These are phyloP conservation scores for Aurantiochytrium sp. DNA, from an alignment of 108 stramenopile species.

Conservation along the genomic window DNA sequence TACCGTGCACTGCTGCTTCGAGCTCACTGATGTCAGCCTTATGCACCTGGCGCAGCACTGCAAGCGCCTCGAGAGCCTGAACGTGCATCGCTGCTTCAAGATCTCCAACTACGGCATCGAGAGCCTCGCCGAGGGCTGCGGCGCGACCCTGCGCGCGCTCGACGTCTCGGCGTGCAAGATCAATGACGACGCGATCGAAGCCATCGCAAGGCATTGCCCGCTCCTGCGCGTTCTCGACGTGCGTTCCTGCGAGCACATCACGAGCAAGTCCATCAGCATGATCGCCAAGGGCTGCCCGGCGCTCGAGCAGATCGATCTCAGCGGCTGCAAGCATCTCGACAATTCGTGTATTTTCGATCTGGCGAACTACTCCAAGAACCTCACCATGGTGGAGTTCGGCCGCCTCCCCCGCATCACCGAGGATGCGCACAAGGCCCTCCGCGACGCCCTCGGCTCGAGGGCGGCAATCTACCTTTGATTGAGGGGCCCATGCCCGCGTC, in stretches of 20 bases:
- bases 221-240: background rate
- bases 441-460: background rate
- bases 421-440: background rate
- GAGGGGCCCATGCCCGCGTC: background rate
- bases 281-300: background rate
- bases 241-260: slow-evolving; percentile 5
- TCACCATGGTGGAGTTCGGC: background rate
- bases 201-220: background rate
- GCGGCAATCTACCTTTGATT: background rate
- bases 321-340: background rate
- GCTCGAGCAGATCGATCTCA: slow-evolving; percentile 26
- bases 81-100: slow-evolving; percentile 18
- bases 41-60: background rate
- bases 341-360: background rate
- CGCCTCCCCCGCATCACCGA: background rate
- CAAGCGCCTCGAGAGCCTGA: background rate
- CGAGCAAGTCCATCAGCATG: background rate
- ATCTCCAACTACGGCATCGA: background rate
- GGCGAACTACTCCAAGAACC: background rate
- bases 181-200: background rate
- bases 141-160: background rate
- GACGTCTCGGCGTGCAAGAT: slow-evolving; percentile 23
- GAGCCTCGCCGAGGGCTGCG: background rate
- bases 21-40: background rate
- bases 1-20: slow-evolving; percentile 27